phyloP scores from a whole-genome alignment of 2,329 filamentous ascomycete genomes.

The Ascosphaera apis region DNA sequence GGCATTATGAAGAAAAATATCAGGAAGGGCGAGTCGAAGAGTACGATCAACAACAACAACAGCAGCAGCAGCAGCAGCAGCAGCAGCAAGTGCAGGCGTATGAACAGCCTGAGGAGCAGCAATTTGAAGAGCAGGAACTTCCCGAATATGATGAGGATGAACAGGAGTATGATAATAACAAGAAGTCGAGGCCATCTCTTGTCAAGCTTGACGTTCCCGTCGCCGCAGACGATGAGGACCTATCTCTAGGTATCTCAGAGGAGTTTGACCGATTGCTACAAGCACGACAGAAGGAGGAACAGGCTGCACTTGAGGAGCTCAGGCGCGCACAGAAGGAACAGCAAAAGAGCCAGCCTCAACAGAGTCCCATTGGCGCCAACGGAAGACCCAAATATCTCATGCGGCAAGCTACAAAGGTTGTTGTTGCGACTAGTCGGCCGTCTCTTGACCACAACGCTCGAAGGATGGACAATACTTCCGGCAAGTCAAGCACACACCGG shows the following conservation, averaged over 20 bases:
- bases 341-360: constrained; percentile 10
- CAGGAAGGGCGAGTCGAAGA: neutral
- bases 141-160: neutral
- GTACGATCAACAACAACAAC: neutral
- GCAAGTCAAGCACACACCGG: constrained; percentile 35
- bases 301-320: no score
- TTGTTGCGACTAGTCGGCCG: constrained; percentile 61
- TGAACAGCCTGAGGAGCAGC: no score
- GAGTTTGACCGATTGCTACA: constrained; percentile 94
- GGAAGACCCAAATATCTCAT: constrained; percentile 47
- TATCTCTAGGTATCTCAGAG: constrained; percentile 66
- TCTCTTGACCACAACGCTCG: constrained; percentile 26
- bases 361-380: constrained; percentile 35
- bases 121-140: neutral
- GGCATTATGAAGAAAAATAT: no score
- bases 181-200: constrained; percentile 45
- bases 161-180: neutral
- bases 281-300: constrained; percentile 23
- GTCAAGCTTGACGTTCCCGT: constrained; percentile 66
- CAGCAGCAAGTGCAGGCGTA: no score
- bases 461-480: constrained; percentile 5
- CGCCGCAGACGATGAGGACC: constrained; percentile 38
- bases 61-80: neutral
- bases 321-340: no score
- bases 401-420: constrained; percentile 94